Base-by-base conservation (phyloP, 352 stramenopile species). In the Phytophthora parvispora region DNA sequence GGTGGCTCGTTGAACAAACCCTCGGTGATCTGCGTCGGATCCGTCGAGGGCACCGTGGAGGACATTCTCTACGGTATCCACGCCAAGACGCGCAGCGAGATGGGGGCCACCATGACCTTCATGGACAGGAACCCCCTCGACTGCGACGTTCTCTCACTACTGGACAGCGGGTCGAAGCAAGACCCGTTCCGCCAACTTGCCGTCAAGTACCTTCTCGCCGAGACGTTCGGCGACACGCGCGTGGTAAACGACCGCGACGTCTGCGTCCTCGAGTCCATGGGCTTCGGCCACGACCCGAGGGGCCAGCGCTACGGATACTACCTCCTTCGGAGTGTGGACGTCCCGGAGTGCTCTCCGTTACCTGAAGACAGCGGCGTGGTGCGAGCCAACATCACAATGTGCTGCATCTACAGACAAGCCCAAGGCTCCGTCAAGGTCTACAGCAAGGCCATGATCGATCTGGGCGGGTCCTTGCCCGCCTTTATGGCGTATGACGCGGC, bases 331-430 rank as follows among this genome's bases (percentile, higher is more conserved):
- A 90, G 82, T 8, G 68, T 92, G 4, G 77, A 88, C 13, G 57
- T 85, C 0, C 62, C 75, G 0, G 75, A 77, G 25, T 89, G 83
- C 57, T 83, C 81, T 0, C 60, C 75, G n/a, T 75, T 88, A 52
- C 68, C 74, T 1, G 73, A 86, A 58, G 78, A 72, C 53, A 75
- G 74, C 18, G 69, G 79, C 42, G 72, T 91, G 6, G 70, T 82
- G 22, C 80, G 81, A 22, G 78, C 84, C 6, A 78, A 63, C 34
- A 72, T 89, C 36, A 86, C 84, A 38, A 67, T 90, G 59, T 90
- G 84, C 64, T 89, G 78, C 53, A 90, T 92, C 59, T 90, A 87
- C 55, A 77, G 84, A 6, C 84, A 92, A 72, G 67, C 72, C 12
- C 77, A 79, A 18, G 59, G 62, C 13, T 45, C 72, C 15, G 81